Percentiles rank a stretch among this genome's conserved stretches.
Conservation (phyloP, 2,329 filamentous ascomycete species). For the Beauveria scarabaeidicola region DNA sequence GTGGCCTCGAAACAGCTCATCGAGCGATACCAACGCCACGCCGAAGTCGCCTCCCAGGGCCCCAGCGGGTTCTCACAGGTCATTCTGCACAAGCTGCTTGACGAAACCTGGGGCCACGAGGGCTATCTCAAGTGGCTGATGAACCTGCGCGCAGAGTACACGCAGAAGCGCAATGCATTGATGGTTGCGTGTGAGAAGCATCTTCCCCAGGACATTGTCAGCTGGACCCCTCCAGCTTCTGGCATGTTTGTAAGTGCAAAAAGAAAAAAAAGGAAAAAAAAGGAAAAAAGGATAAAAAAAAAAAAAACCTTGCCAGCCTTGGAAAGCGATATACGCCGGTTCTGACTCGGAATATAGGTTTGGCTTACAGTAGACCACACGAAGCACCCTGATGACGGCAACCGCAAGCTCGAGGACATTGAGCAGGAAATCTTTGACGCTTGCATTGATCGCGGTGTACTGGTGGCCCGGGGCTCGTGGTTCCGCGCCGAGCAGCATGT, state of each 20-base stretch:
- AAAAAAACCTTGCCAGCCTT: neutral
- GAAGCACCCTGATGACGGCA: conserved; percentile 52
- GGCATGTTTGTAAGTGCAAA: conserved; percentile 94
- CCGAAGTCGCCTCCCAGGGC: conserved; percentile 77
- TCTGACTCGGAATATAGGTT: conserved; percentile 35
- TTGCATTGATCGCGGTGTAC: conserved; percentile 66
- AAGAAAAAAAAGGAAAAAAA: too few relatives aligned
- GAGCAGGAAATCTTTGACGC: conserved; percentile 82
- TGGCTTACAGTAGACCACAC: conserved; percentile 64
- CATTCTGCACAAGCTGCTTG: conserved; percentile 78
- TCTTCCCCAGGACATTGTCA: conserved; percentile 64
- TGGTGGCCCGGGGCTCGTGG: conserved; percentile 82
- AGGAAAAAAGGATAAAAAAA: too few relatives aligned
- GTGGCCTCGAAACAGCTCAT: conserved; percentile 79
- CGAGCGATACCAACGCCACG: conserved; percentile 72
- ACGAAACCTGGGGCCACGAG: conserved; percentile 88
- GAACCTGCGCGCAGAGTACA: conserved; percentile 73
- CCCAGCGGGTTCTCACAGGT: conserved; percentile 80
- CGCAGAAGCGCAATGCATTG: conserved; percentile 65
- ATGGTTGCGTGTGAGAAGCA: conserved; percentile 71
- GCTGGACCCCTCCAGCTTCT: conserved; percentile 70
- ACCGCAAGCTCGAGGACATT: conserved; percentile 51
- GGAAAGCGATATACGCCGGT: neutral
- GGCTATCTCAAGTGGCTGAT: conserved; percentile 89
- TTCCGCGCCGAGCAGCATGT: conserved; percentile 68